Evolutionary conservation across 768 basidiomycete species (phyloP).

Genomic region (Termitomyces sp.): DNA sequence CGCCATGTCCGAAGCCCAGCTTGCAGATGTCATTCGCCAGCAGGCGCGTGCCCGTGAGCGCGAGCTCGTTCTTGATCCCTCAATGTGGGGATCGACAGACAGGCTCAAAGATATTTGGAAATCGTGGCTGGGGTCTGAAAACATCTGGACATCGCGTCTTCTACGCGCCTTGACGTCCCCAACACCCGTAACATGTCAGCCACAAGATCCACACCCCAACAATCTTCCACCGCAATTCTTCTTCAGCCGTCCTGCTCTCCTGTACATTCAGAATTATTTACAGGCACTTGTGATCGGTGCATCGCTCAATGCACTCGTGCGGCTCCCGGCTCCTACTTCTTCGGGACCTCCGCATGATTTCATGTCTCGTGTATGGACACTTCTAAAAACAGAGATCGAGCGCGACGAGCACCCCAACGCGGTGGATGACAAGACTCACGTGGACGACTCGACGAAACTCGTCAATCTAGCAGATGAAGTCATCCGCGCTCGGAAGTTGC

Average conservation of each 20-base stretch:
- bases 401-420: constrained; percentile 15
- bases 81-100: constrained; percentile 33
- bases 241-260: constrained; percentile 46
- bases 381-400: constrained; percentile 55
- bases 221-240: constrained; percentile 62
- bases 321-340: constrained; percentile 18
- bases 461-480: constrained; percentile 73
- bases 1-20: constrained; percentile 59
- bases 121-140: constrained; percentile 2
- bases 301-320: constrained; percentile 51
- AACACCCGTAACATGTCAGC: constrained; percentile 32
- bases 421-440: neutral
- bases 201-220: constrained; percentile 29
- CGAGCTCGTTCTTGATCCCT: constrained; percentile 41
- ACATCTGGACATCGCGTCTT: constrained; percentile 43
- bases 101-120: constrained; percentile 8
- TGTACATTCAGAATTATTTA: constrained; percentile 61
- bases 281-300: constrained; percentile 68
- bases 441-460: constrained; percentile 39
- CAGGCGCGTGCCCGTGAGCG: constrained; percentile 55
- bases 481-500: constrained; percentile 42
- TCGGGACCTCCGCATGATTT: constrained; percentile 29
- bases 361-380: constrained; percentile 57
- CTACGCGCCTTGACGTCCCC: constrained; percentile 37
- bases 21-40: constrained; percentile 39